Base-by-base conservation (phyloP, 352 stramenopile species). In the Plasmopara halstedii region DNA sequence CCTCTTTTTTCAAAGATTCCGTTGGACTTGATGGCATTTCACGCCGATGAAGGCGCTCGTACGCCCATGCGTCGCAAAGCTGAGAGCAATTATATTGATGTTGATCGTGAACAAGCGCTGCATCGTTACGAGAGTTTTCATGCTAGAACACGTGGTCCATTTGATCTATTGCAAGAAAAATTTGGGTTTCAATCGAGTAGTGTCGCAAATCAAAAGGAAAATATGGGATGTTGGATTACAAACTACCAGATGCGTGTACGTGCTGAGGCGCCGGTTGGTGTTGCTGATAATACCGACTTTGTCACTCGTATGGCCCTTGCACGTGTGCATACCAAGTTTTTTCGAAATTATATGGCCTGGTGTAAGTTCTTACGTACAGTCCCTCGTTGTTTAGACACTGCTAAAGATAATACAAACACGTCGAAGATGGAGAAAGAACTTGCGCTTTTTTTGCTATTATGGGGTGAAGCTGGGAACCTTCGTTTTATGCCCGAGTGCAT, bases 281-380 rank as follows among this genome's bases (percentile, higher is more conserved):
- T 59, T 10, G 58, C 59, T 20, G 42, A 74, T 7, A 62, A 41
- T 10, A 56, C 56, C n/a, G 70, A 66, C 33, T 72, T 69, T 26
- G 59, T 77, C 4, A 76, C 70, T 13, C 64, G 68, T 46, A 56
- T 67, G 27, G 77, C 77, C 32, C 66, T 90, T 21, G 52, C 47
- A 9, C 63, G 70, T 15, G 67, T 91, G 38, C 80, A 91, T 54
- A 42, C 51, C 13, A 88, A 88, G 52, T 85, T 98, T 17, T 91
- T 95, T 54, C 79, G 77, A 29, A 96, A 96, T 64, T 96, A 96
- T 62, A 51, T 66, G 29, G 82, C 87, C 50, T 99, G 96, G 96
- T 98, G 95, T 64, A 76, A 85, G 40, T 95, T 95, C 36, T 73
- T 99, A 37, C 76, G 83, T 19, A 84, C 94, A 0, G 63, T 71